Base-by-base conservation (phyloP, 2,329 filamentous ascomycete species). In the Ceratocystis lukuohia region DNA sequence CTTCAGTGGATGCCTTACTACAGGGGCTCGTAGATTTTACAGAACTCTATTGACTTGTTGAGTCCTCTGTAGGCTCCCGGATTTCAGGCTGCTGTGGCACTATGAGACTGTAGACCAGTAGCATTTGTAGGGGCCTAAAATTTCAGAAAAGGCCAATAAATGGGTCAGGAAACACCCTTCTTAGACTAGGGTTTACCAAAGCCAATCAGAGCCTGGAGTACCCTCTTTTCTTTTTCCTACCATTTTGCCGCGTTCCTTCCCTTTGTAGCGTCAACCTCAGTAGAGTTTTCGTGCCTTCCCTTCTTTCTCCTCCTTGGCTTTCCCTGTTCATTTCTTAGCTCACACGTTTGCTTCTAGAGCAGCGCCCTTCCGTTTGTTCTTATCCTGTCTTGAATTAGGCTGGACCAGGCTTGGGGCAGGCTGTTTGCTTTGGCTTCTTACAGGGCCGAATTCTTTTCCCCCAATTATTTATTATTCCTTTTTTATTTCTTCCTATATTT, bases 401-500 rank as follows among this genome's bases (percentile, higher is more conserved):
- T n/a, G 37, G 10, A 5, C 10, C 8, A 17, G 17, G 53, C 53
- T 57, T 33, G 20, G 17, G 28, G 22, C 53, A 3, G 53, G n/a
- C 22, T 50, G 48, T 50, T 20, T 50, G 48, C 48, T 20, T 50
- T 20, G 5, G 17, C 22, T 50, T 20, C 48, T 50, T 50, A 50
- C 48, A 50, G 48, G 48, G 48, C 48, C 48, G 8, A 10, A 20
- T 20, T 20, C 37, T 41, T 15, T 15, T 5, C 12, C 10, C 37
- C 37, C 20, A 12, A 53, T 53, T 53, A 8, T 22, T 50, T 41
- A 41, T 41, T 41, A 48, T 41, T 65, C 6, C n/a, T 65, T 48
- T 25, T 59, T 33, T 59, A 59, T 59, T 37, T 66, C 28, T 53
- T 48, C 53, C 48, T 30, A 17, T 15, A 33, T 28, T 66, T 66